A percentile compares a stretch with the other conserved stretches of the same genome.
phyloP scores from a whole-genome alignment of 352 stramenopile species.

The Phytophthora multivora region DNA sequence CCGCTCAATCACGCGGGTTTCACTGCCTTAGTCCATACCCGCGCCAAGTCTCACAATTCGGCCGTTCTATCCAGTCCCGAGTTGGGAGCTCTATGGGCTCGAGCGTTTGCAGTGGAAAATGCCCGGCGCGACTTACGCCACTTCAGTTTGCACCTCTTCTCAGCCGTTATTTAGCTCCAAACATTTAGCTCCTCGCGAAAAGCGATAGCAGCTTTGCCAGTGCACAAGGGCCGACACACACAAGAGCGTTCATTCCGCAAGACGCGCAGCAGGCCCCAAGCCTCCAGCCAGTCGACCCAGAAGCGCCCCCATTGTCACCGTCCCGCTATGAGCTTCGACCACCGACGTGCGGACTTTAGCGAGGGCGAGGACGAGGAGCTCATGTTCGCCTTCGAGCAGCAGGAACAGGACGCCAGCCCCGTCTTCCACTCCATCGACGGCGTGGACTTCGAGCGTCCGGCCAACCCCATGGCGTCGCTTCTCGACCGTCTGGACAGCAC shows the following conservation, averaged over 20 bases:
- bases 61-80: conserved; percentile 16
- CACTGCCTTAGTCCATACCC: neutral
- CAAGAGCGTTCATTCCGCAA: conserved; percentile 43
- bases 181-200: conserved; percentile 26
- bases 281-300: neutral
- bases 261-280: conserved; percentile 18
- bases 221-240: neutral
- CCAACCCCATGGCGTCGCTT: conserved; percentile 50
- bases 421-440: conserved; percentile 42
- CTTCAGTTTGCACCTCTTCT: conserved; percentile 4
- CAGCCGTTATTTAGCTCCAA: conserved; percentile 16
- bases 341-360: conserved; percentile 7
- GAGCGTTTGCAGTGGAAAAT: conserved; percentile 23
- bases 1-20: conserved; percentile 10
- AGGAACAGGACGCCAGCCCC: conserved; percentile 3
- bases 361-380: conserved; percentile 65
- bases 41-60: conserved; percentile 17
- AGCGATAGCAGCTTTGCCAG: conserved; percentile 26
- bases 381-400: conserved; percentile 73
- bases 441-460: conserved; percentile 36
- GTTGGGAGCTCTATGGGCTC: conserved; percentile 18
- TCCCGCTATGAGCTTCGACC: conserved; percentile 9
- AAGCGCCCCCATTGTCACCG: neutral
- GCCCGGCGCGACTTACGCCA: conserved; percentile 7
- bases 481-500: conserved; percentile 42